These are phyloP conservation scores for Monosporascus sp. DNA, from an alignment of 2,329 filamentous ascomycete species.

Conservation along the genomic window DNA sequence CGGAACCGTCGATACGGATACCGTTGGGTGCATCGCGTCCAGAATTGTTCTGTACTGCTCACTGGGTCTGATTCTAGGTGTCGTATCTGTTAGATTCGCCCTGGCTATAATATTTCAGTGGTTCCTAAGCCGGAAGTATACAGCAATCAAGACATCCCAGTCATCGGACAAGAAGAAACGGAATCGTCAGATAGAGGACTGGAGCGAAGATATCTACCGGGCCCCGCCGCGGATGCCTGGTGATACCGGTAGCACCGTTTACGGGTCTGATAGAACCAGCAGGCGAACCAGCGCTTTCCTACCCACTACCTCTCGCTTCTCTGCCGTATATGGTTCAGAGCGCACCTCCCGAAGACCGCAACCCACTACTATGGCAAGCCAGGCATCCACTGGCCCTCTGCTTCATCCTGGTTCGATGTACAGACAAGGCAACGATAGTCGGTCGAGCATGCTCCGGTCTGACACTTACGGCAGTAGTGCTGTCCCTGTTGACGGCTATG, in stretches of 20 bases:
- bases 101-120: conserved; percentile 91
- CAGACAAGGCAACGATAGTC: conserved; percentile 57
- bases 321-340: conserved; percentile 78
- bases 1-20: conserved; percentile 90
- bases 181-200: conserved; percentile 92
- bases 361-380: conserved; percentile 94
- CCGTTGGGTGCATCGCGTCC: conserved; percentile 93
- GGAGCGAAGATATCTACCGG: conserved; percentile 95
- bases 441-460: conserved; percentile 58
- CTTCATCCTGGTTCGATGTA: conserved; percentile 69
- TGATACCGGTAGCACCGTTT: conserved; percentile 62
- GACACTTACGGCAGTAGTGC: conserved; percentile 51
- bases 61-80: conserved; percentile 82
- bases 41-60: conserved; percentile 95
- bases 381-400: conserved; percentile 68
- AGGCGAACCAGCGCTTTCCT: conserved; percentile 82
- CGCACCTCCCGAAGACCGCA: conserved; percentile 42
- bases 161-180: conserved; percentile 75
- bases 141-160: conserved; percentile 78
- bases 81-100: conserved; percentile 81
- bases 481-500: conserved; percentile 60
- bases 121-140: conserved; percentile 86
- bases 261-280: conserved; percentile 61
- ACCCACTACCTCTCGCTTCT: conserved; percentile 91
- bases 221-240: conserved; percentile 77